phyloP scores from a whole-genome alignment of 2,329 filamentous ascomycete genomes.

The Fonsecaea erecta region DNA sequence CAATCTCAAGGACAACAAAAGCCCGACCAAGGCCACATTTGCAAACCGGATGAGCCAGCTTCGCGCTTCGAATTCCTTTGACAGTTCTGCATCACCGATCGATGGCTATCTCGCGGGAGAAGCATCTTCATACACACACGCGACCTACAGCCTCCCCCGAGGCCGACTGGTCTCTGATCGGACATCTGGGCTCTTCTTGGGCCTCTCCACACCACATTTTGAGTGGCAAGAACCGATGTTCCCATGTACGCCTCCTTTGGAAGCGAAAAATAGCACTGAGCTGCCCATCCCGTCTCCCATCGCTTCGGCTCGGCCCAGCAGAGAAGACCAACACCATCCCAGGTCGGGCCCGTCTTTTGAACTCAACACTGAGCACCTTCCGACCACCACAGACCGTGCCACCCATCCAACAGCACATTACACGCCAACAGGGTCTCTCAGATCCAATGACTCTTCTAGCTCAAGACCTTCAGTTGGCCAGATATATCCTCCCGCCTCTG shows the following conservation, averaged over 20 bases:
- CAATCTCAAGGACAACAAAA: constrained; percentile 29
- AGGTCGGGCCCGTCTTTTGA: constrained; percentile 33
- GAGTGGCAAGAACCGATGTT: constrained; percentile 66
- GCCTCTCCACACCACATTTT: constrained; percentile 61
- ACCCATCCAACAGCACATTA: constrained; percentile 23
- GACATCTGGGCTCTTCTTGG: constrained; percentile 64
- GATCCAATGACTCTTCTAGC: constrained; percentile 23
- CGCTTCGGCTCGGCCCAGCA: constrained; percentile 28
- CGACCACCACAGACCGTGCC: constrained; percentile 11
- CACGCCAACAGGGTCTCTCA: constrained; percentile 26
- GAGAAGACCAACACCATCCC: constrained; percentile 26
- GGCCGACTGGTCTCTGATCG: constrained; percentile 75
- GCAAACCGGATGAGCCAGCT: constrained; percentile 27
- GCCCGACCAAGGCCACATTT: constrained; percentile 31
- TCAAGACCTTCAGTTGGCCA: constrained; percentile 26
- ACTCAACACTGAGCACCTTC: constrained; percentile 24
- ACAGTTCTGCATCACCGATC: constrained; percentile 31
- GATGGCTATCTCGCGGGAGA: constrained; percentile 32
- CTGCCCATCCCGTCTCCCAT: constrained; percentile 25
- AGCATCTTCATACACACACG: constrained; percentile 80
- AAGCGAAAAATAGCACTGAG: constrained; percentile 27
- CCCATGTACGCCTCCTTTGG: constrained; percentile 45
- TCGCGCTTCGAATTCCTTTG: constrained; percentile 33
- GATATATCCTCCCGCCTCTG: constrained; percentile 5
- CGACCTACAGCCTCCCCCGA: constrained; percentile 80